Evolutionary conservation across 495 filamentous ascomycete genomes (phyloP), one percentile per base, ranked within the genome.

Genomic region (Trichoderma reesei): DNA sequence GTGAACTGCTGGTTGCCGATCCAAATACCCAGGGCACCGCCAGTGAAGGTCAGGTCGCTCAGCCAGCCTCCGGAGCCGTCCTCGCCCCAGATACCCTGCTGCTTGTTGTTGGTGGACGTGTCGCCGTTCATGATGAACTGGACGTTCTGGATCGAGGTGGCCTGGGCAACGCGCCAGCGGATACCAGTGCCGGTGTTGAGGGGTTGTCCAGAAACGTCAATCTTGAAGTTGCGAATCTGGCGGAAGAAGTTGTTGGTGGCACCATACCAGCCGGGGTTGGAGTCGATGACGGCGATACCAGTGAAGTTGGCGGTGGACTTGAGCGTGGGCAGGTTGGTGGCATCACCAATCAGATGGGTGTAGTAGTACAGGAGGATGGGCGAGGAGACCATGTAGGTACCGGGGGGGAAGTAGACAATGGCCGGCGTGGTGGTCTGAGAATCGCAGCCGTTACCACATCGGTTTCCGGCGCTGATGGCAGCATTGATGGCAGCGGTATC

Each of bases 181-280:
- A 98, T 95, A 75, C 90, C 91, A 44, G 91, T 82, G 64, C 88
- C 90, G 33, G 73, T 69, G 46, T 74, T 78, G 61, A 78, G 68
- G 14, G 89, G 87, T 82, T 89, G 85, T 13, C 77, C 83, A 37
- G 84, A 91, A 54, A 92, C 74, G 72, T 98, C 94, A 73, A 98
- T 88, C 69, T 91, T 82, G 68, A 98, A 89, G 79, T 98, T 98
- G 73, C 95, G 90, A 67, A 98, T 80, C 69, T 95, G 89, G 56
- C 94, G 91, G 83, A 91, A 98, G 82, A 98, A 98, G 80, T 98
- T 97, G 85, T 98, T 98, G 76, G 96, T 88, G 74, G 96, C 96
- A 67, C 88, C 91, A 76, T 87, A 96, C 76, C 76, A 85, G 33
- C 78, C 74, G 0, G 92, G 92, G 68, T 98, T 89, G 9, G 90